phyloP scores from a whole-genome alignment of 2,329 filamentous ascomycete genomes.

The Juglanconis sp. region DNA sequence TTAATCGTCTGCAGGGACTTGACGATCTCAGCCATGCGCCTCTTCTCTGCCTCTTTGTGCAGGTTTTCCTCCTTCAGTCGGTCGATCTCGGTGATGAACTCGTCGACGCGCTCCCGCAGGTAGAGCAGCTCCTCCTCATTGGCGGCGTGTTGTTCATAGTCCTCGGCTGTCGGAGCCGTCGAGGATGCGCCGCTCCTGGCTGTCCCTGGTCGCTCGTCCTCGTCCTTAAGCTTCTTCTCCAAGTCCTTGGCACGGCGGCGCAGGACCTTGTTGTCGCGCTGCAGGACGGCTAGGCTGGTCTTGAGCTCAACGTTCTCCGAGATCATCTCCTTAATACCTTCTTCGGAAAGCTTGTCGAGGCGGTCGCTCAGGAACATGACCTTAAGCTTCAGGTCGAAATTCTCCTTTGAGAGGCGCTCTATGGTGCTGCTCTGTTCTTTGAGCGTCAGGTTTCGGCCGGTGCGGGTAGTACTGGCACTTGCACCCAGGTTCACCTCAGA shows the following conservation, averaged over 20 bases:
- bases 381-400: slow-evolving; percentile 95
- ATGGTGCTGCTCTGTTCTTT: slow-evolving; percentile 98
- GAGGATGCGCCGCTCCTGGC: slow-evolving; percentile 54
- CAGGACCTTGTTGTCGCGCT: slow-evolving; percentile 84
- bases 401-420: slow-evolving; percentile 93
- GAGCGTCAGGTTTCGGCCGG: slow-evolving; percentile 74
- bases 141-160: slow-evolving; percentile 57
- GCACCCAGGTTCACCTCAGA: slow-evolving; percentile 50
- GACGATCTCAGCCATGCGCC: slow-evolving; percentile 79
- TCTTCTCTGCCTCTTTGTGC: slow-evolving; percentile 78
- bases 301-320: slow-evolving; percentile 95
- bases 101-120: slow-evolving; percentile 79
- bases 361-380: slow-evolving; percentile 96
- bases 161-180: slow-evolving; percentile 54
- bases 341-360: slow-evolving; percentile 87
- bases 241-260: slow-evolving; percentile 80
- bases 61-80: slow-evolving; percentile 75
- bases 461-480: slow-evolving; percentile 49
- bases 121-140: slow-evolving; percentile 84
- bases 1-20: slow-evolving; percentile 57
- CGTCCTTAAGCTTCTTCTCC: slow-evolving; percentile 72
- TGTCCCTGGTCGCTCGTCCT: slow-evolving; percentile 60
- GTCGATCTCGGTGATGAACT: slow-evolving; percentile 80
- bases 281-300: slow-evolving; percentile 81
- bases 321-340: slow-evolving; percentile 97